These are phyloP conservation scores for Erodium trifolium DNA, from an alignment of 441 rosid genomes.

Conservation along the genomic window DNA sequence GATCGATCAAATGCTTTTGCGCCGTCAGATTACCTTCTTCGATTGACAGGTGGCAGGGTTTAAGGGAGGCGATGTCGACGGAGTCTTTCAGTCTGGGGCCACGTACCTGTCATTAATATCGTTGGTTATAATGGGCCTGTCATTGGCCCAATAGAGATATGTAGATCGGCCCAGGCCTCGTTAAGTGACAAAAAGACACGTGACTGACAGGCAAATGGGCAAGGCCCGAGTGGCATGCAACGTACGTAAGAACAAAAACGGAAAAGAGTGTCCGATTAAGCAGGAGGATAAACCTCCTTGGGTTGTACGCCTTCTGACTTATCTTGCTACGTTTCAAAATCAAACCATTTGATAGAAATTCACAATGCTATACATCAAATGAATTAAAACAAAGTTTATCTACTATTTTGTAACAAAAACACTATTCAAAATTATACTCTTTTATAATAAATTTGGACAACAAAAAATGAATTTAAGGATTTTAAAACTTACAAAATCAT, in stretches of 20 bases:
- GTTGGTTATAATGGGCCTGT: neutral
- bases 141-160: neutral
- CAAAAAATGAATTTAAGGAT: too few species aligned
- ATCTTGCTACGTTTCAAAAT: too few species aligned
- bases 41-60: slow-evolving; percentile 59
- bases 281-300: neutral
- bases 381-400: too few species aligned
- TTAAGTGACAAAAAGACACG: neutral
- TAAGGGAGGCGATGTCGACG: slow-evolving; percentile 53
- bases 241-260: neutral
- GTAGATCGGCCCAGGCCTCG: neutral
- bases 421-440: too few species aligned
- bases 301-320: neutral
- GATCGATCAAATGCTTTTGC: too few species aligned
- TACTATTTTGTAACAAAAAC: too few species aligned
- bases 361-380: too few species aligned
- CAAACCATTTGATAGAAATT: too few species aligned
- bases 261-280: neutral
- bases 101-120: slow-evolving; percentile 34
- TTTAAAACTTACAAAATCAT: too few species aligned
- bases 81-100: slow-evolving; percentile 59
- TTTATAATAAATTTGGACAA: too few species aligned
- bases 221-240: too few species aligned
- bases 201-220: neutral
- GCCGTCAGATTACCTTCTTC: slow-evolving; percentile 43